phyloP scores from a whole-genome alignment of 208 protist species.

The Crithidia brevicula region DNA sequence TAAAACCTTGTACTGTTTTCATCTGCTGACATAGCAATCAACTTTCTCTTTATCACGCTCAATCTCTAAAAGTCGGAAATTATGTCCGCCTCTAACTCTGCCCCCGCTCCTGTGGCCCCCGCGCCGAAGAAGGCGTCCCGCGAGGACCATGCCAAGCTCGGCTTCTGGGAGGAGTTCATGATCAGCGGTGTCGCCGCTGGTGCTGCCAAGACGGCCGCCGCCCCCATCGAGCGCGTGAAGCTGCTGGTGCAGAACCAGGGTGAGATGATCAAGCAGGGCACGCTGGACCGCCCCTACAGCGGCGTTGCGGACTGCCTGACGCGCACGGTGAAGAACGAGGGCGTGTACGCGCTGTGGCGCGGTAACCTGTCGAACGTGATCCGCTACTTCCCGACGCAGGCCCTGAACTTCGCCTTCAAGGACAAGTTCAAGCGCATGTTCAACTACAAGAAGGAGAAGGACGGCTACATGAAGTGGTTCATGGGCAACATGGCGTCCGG shows the following conservation, averaged over 20 bases:
- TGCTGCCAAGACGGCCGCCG: constrained; percentile 93
- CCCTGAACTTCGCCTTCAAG: constrained; percentile 99
- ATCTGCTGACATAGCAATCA: not conserved
- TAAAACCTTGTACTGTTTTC: no score
- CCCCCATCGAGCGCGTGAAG: constrained; percentile 97
- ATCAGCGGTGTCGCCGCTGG: constrained; percentile 79
- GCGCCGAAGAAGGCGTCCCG: constrained; percentile 32
- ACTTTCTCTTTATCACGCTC: not conserved
- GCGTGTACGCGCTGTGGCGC: constrained; percentile 95
- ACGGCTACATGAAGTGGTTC: constrained; percentile 90
- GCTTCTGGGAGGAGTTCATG: constrained; percentile 84
- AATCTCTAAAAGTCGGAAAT: not conserved
- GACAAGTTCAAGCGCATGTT: constrained; percentile 96
- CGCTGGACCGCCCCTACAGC: constrained; percentile 87
- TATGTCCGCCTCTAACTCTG: constrained; percentile 34
- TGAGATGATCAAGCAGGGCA: constrained; percentile 83
- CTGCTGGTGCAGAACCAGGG: constrained; percentile 95
- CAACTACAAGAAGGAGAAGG: constrained; percentile 84
- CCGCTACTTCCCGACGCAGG: constrained; percentile 98
- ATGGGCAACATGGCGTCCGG: constrained; percentile 95
- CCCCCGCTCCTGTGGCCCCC: constrained; percentile 17
- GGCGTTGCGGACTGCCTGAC: constrained; percentile 96
- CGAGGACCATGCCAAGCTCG: constrained; percentile 48
- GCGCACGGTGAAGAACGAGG: constrained; percentile 93
- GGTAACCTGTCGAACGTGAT: constrained; percentile 97